Base-by-base conservation (phyloP, 495 filamentous ascomycete species). In the Parathielavia appendiculata region DNA sequence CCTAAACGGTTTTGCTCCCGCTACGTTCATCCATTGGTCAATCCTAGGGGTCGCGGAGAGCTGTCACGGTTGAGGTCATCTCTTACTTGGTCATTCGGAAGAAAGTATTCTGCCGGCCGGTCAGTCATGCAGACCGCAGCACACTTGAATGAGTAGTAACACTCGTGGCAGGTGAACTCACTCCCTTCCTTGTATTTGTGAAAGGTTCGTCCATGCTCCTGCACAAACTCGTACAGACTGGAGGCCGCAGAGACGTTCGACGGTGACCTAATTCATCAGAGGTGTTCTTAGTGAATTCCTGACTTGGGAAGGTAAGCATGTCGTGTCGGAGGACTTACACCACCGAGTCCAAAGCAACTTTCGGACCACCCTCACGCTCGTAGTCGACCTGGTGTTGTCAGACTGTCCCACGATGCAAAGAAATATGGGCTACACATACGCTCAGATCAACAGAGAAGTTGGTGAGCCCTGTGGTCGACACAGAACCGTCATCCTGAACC, bases 1-100 rank as follows among this genome's bases (percentile, higher is more conserved):
- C 76, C 73, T 43, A 80, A 60, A 56, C 75, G 67, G 55, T 77
- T 71, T 54, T 77, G 73, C 59, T 79, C 77, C 40, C 61, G 63
- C 73, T 78, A 39, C 9, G 4, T 54, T 32, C 16, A 59, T 13
- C n/a, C n/a, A 20, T 2, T 23, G 20, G 36, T 52, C 19, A 52
- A 20, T 30, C n/a, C n/a, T n/a, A n/a, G n/a, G n/a, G n/a, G n/a
- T n/a, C n/a, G n/a, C n/a, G n/a, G n/a, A n/a, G n/a, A n/a, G n/a
- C n/a, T n/a, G 0, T 43, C 12, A 30, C 8, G 44, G 5, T 46
- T 13, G 5, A 26, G 12, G 9, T 4, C 44, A 1, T 38, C 7
- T 14, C 68, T 63, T 40, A 67, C 68, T 54, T 58, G 39, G 60
- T 71, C 64, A 47, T 67, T 71, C 9, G 69, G 66, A 48, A 68